Conservation (phyloP, 129 eudicot genomes). For the Flaveria robusta region DNA sequence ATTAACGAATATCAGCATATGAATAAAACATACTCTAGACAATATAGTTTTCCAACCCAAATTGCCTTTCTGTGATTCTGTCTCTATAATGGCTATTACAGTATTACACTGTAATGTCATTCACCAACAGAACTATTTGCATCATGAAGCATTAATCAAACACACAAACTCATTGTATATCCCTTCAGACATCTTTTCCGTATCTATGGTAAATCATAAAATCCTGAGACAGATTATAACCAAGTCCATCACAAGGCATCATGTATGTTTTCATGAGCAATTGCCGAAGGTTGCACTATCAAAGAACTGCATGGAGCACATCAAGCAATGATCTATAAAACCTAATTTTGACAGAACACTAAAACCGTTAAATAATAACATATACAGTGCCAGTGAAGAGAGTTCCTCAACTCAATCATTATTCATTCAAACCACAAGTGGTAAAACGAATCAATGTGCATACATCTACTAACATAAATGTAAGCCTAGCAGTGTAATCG, state of each 20-base stretch:
- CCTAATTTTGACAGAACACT: conserved; percentile 15
- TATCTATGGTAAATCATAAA: not conserved
- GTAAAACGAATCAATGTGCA: conserved; percentile 2
- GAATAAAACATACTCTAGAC: not conserved
- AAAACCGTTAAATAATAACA: not conserved
- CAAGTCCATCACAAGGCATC: not conserved
- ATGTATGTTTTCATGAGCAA: conserved; percentile 1
- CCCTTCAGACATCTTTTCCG: not conserved
- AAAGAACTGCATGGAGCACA: not conserved
- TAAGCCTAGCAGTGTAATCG: conserved; percentile 20
- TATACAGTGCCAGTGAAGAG: too few relatives aligned
- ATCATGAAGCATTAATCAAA: conserved; percentile 17
- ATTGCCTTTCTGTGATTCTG: not conserved
- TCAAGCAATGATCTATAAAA: not conserved
- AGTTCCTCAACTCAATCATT: not conserved
- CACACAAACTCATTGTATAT: not conserved
- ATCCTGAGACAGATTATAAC: not conserved
- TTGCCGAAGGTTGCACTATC: not conserved
- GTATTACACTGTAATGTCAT: not conserved
- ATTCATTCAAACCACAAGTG: not conserved
- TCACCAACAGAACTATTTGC: not conserved
- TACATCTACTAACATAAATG: not conserved
- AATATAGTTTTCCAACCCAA: not conserved
- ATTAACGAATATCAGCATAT: not conserved
- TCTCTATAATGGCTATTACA: not conserved